Percentiles rank a stretch among this genome's conserved stretches.
Conservation (phyloP, 768 basidiomycete genomes). For the Suillus occidentalis region DNA sequence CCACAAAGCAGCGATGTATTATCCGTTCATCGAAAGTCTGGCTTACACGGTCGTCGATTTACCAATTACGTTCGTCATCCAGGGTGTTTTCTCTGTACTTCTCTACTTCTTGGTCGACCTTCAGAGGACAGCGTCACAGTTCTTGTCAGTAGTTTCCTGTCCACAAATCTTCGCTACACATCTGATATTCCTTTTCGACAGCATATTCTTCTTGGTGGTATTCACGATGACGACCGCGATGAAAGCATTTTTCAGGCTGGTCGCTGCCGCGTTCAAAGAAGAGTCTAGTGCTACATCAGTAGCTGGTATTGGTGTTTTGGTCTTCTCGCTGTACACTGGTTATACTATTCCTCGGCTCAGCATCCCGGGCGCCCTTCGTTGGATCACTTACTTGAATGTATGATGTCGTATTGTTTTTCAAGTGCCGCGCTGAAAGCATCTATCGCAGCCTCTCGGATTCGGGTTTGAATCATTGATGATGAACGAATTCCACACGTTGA, state of each 20-base stretch:
- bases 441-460: neutral
- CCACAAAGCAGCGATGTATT: constrained; percentile 47
- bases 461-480: constrained; percentile 69
- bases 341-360: constrained; percentile 59
- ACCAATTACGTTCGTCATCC: constrained; percentile 40
- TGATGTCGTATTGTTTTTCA: constrained; percentile 7
- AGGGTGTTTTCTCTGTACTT: constrained; percentile 37
- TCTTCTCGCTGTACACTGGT: constrained; percentile 56
- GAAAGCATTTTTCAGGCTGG: constrained; percentile 72
- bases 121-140: constrained; percentile 55
- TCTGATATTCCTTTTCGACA: constrained; percentile 24
- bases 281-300: constrained; percentile 64
- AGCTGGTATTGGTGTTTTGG: constrained; percentile 51
- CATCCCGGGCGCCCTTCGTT: constrained; percentile 69
- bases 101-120: constrained; percentile 65
- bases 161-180: neutral
- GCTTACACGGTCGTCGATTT: constrained; percentile 49
- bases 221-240: constrained; percentile 60
- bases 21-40: constrained; percentile 47
- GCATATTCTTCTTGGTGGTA: constrained; percentile 60
- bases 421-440: neutral
- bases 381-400: constrained; percentile 67
- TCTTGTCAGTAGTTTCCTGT: constrained; percentile 55
- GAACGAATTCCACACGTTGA: constrained; percentile 78
- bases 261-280: constrained; percentile 59